phyloP scores from a whole-genome alignment of 179 eudicot species.

The Spergularia azorica region DNA sequence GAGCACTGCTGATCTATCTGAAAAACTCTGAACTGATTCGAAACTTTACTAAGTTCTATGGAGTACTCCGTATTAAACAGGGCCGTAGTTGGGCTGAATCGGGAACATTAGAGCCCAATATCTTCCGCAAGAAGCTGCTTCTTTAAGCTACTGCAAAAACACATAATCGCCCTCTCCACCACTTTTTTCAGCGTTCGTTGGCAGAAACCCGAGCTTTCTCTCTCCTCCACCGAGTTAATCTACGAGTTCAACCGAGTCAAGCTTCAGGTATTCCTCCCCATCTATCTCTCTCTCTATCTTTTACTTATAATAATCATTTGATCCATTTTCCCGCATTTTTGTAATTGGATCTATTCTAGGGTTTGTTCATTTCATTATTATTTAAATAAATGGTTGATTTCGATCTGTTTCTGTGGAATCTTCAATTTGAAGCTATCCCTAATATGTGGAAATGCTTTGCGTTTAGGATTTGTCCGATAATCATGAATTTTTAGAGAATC shows the following conservation, averaged over 20 bases:
- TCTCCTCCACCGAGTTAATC: background rate
- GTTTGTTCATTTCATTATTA: background rate
- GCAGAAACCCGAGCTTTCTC: background rate
- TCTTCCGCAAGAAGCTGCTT: too few relatives aligned
- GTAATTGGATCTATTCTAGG: background rate
- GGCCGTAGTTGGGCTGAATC: too few relatives aligned
- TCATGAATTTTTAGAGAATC: background rate
- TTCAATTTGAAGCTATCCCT: background rate
- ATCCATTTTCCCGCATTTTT: background rate
- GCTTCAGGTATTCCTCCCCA: background rate
- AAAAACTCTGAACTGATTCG: too few relatives aligned
- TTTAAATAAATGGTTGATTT: too few relatives aligned
- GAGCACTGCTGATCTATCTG: too few relatives aligned
- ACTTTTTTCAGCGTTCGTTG: too few relatives aligned
- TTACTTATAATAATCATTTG: background rate
- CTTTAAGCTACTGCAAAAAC: too few relatives aligned
- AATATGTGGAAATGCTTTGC: background rate
- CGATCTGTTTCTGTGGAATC: background rate
- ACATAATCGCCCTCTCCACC: too few relatives aligned
- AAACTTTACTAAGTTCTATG: too few relatives aligned
- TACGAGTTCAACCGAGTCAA: constrained; percentile 11
- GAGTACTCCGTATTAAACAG: too few relatives aligned
- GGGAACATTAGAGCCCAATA: too few relatives aligned
- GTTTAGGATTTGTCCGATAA: constrained; percentile 2
- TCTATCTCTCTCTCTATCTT: background rate